Evolutionary conservation across 768 basidiomycete species (phyloP).

Genomic region (Infundibulicybe gibba): DNA sequence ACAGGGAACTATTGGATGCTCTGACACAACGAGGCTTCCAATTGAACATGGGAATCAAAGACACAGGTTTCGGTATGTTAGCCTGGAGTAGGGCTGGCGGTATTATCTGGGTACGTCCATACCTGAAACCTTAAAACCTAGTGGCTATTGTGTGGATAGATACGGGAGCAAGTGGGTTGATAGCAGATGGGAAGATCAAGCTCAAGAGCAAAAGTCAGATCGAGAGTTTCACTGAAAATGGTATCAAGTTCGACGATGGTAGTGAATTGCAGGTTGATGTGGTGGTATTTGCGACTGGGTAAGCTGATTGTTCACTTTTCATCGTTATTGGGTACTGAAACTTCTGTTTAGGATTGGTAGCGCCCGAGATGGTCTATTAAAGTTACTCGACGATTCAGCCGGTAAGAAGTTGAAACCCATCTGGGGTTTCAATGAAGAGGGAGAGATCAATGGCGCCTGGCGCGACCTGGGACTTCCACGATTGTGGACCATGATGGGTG

Average conservation of each 20-base stretch:
- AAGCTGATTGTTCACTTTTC: constrained; percentile 4
- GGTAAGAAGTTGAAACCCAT: constrained; percentile 44
- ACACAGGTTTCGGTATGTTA: not conserved
- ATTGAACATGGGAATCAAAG: not conserved
- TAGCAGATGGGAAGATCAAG: constrained; percentile 68
- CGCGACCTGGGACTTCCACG: constrained; percentile 48
- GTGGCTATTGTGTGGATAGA: constrained; percentile 27
- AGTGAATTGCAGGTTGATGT: constrained; percentile 47
- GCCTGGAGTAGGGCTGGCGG: not conserved
- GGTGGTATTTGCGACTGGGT: constrained; percentile 60
- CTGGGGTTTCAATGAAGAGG: constrained; percentile 66
- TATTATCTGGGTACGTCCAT: not conserved
- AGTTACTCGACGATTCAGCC: constrained; percentile 44
- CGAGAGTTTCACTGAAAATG: constrained; percentile 35
- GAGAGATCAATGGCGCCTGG: constrained; percentile 51
- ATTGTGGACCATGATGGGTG: constrained; percentile 62
- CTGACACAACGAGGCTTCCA: not conserved
- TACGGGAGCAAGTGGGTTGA: constrained; percentile 55
- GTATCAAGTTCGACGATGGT: constrained; percentile 47
- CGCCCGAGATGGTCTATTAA: constrained; percentile 30
- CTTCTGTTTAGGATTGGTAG: constrained; percentile 38
- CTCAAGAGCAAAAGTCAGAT: constrained; percentile 59
- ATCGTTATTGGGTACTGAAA: not conserved
- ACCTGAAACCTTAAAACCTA: not conserved
- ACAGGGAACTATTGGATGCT: not conserved